Percentiles rank a stretch among this genome's conserved stretches.
Evolutionary conservation across 305 asterid species (phyloP).

Genomic region (Euphrasia arctica): DNA sequence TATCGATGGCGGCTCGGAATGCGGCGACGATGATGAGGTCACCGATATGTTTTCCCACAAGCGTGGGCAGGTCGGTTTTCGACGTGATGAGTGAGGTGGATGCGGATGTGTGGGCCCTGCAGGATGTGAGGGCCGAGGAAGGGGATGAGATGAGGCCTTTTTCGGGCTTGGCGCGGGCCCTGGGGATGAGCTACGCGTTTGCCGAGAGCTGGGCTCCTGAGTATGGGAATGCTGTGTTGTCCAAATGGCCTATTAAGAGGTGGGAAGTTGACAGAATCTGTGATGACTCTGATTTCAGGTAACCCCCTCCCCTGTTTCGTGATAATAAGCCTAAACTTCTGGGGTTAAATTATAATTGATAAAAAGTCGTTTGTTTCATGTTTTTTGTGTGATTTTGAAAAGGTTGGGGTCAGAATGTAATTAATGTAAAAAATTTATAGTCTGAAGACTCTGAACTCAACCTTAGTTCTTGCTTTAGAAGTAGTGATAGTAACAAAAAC

Average conservation of each 20-base stretch:
- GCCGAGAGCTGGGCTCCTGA: slow-evolving; percentile 99
- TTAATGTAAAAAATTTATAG: too few relatives aligned
- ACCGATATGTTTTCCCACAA: slow-evolving; percentile 61
- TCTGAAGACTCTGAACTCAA: too few relatives aligned
- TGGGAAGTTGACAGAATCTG: slow-evolving; percentile 72
- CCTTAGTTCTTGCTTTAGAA: too few relatives aligned
- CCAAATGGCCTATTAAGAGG: slow-evolving; percentile 84
- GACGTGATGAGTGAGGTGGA: slow-evolving; percentile 80
- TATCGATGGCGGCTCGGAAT: not conserved
- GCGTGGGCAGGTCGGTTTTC: slow-evolving; percentile 41
- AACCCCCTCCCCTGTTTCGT: not conserved
- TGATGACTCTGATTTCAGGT: slow-evolving; percentile 90
- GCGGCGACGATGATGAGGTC: slow-evolving; percentile 57
- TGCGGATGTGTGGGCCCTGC: slow-evolving; percentile 80
- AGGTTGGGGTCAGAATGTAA: too few relatives aligned
- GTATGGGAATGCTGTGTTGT: slow-evolving; percentile 83
- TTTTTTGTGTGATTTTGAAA: too few relatives aligned
- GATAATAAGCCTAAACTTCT: not conserved
- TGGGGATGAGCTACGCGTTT: slow-evolving; percentile 83
- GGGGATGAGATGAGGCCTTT: slow-evolving; percentile 79
- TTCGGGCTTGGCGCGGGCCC: slow-evolving; percentile 73
- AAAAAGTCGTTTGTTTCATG: too few relatives aligned
- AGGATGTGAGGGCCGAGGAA: slow-evolving; percentile 92
- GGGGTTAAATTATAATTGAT: not conserved
- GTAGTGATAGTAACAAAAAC: too few relatives aligned